Base-by-base conservation (phyloP, 345 rosid genomes). In the Moringa oleifera region DNA sequence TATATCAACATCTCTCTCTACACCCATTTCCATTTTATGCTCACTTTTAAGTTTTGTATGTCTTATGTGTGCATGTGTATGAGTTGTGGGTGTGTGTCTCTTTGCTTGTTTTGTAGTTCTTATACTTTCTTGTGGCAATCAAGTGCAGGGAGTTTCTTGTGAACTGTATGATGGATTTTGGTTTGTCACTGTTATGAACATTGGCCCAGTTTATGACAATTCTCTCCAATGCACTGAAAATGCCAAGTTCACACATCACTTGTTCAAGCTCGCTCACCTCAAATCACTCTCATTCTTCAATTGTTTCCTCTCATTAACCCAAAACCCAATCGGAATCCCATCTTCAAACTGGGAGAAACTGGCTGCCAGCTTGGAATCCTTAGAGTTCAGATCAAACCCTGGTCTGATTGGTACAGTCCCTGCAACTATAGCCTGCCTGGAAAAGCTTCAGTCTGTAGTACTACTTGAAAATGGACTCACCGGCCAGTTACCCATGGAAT, bases 91-190 rank as follows among this genome's bases (percentile, higher is more conserved):
- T n/a, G 41, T 41, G 41, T 20, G 15, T 0, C 55, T 57, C 15
- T 16, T 2, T 21, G 6, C 18, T 17, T 22, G n/a, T n/a, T n/a
- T n/a, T n/a, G n/a, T n/a, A n/a, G n/a, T n/a, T n/a, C n/a, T n/a
- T n/a, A n/a, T n/a, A n/a, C n/a, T n/a, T n/a, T n/a, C n/a, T n/a
- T n/a, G n/a, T n/a, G n/a, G n/a, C 3, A 56, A 52, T 51, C 46
- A 49, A 62, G 18, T 59, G 57, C 69, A 79, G 80, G 80, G 80
- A 57, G 80, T 76, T 64, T 65, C 70, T 19, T 79, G 76, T 33
- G 78, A 76, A 58, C 20, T 70, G n/a, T 55, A 57, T 51, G 9
- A 68, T 55, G 78, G 68, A 19, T 56, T 55, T 2, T 76, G 80
- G 83, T 71, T 73, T 56, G 76, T 73, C 0, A 70, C 68, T 7